Base-by-base conservation (phyloP, 495 filamentous ascomycete genomes). In the Penicillium samsonianum region DNA sequence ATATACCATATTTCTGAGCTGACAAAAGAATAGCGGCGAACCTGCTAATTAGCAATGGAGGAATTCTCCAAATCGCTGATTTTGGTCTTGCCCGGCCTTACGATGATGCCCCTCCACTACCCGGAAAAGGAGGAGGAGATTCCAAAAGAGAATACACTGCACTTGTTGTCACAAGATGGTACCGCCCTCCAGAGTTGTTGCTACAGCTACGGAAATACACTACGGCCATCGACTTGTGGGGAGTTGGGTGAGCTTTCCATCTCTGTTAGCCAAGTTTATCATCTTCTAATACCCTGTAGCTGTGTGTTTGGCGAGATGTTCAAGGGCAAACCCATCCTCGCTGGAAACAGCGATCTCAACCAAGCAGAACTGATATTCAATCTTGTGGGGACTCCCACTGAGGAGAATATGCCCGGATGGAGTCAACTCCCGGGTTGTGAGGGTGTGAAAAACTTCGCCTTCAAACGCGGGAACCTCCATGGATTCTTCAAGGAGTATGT, bases 271-370 rank as follows among this genome's bases (percentile, higher is more conserved):
- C 11, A 38, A 10, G 16, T 4, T 2, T n/a, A 28, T 30, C 3
- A 43, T 22, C 10, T 35, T 47, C 17, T 42, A 38, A 57, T 33
- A 8, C 44, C 48, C 50, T 38, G 14, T 60, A 93, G 90, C 28
- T 97, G 94, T 68, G 91, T 99, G 11, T 97, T 99, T 70, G 94
- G 91, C 30, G 94, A 99, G 72, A 99, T 99, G 94, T 89, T 98
- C 58, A 86, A 90, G 62, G 85, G 91, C 48, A 96, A 91, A 67
- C 94, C 94, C 0, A 97, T 99, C 45, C 82, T 99, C 23, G 84
- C 90, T 3, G 94, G 94, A 4, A 90, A 84, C 53, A 95, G 88
- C 65, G 94, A 99, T 67, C 73, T 83, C 6, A 89, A 98, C 65
- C 94, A 99, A 73, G 84, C 91, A 40, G 85, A 94, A 12, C 83